A percentile compares a stretch with the other conserved stretches of the same genome.
These are phyloP conservation scores for Cytospora schulzeri DNA, from an alignment of 2,329 filamentous ascomycete genomes.

Conservation along the genomic window DNA sequence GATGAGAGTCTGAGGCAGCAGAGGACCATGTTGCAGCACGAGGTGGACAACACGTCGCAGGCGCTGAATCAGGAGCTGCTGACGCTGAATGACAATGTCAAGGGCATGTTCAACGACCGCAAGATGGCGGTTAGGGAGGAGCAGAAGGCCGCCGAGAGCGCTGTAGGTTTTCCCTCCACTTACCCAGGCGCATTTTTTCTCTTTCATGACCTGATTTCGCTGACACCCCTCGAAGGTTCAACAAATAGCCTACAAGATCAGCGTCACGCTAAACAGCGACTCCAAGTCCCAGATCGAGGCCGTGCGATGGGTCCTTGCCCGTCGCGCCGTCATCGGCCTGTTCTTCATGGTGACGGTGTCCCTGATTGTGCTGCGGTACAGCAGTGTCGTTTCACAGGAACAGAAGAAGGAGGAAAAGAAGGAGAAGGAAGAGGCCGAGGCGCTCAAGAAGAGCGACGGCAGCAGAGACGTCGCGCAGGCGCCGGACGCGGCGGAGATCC, in stretches of 20 bases:
- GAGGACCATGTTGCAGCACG: conserved; percentile 84
- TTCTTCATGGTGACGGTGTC: conserved; percentile 66
- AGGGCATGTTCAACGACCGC: conserved; percentile 93
- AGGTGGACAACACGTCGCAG: conserved; percentile 90
- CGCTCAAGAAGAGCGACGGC: conserved; percentile 46
- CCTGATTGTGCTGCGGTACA: conserved; percentile 60
- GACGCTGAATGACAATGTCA: conserved; percentile 85
- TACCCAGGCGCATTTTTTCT: not conserved
- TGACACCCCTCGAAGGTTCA: conserved; percentile 63
- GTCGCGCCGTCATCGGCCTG: conserved; percentile 65
- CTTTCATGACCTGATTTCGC: not conserved
- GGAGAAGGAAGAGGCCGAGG: conserved; percentile 47
- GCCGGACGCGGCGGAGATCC: conserved; percentile 58
- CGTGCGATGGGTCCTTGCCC: conserved; percentile 80
- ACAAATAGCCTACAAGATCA: conserved; percentile 96
- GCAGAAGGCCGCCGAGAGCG: conserved; percentile 80
- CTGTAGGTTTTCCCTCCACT: conserved; percentile 51
- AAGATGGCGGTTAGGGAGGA: conserved; percentile 91
- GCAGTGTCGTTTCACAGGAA: conserved; percentile 57
- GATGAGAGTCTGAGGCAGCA: conserved; percentile 83
- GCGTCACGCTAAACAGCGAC: conserved; percentile 84
- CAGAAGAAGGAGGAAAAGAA: conserved; percentile 49
- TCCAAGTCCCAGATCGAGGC: conserved; percentile 90
- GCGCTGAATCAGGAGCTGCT: conserved; percentile 80
- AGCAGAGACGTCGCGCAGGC: conserved; percentile 49